A percentile compares a stretch with the other conserved stretches of the same genome.
phyloP scores from a whole-genome alignment of 169 alveolate genomes.

The Theileria luwenshuni region DNA sequence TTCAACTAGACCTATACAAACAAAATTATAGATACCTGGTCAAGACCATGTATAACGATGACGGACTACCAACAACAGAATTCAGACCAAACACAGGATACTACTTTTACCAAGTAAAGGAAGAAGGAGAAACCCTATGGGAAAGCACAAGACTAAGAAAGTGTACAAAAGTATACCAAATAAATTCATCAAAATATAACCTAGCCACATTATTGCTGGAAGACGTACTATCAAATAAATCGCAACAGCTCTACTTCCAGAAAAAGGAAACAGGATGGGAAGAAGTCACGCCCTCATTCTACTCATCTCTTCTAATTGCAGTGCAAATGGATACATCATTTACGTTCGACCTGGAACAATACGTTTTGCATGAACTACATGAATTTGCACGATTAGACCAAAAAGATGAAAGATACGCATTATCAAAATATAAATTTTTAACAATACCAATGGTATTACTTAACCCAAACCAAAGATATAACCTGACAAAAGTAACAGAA shows the following conservation, averaged over 20 bases:
- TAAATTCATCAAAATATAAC: not conserved
- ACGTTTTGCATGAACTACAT: not conserved
- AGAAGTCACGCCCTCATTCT: not conserved
- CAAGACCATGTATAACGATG: not conserved
- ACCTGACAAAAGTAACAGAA: slow-evolving; percentile 7
- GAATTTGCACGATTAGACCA: not conserved
- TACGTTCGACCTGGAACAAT: not conserved
- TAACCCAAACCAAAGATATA: not conserved
- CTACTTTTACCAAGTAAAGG: slow-evolving; percentile 13
- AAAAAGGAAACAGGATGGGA: not conserved
- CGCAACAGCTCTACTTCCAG: not conserved
- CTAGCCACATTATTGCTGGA: not conserved
- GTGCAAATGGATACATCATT: slow-evolving; percentile 4
- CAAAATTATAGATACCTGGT: not conserved
- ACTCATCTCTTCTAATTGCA: not conserved
- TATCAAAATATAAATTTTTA: not conserved
- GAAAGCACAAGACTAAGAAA: not conserved
- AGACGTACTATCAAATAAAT: not conserved
- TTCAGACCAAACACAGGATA: not conserved
- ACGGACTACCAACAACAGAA: not conserved
- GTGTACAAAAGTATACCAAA: slow-evolving; percentile 4
- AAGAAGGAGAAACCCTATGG: not conserved
- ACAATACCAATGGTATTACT: not conserved
- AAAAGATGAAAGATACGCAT: not conserved
- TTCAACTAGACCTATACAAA: not conserved